phyloP scores from a whole-genome alignment of 768 basidiomycete genomes.

The Hypholoma sublateritium region DNA sequence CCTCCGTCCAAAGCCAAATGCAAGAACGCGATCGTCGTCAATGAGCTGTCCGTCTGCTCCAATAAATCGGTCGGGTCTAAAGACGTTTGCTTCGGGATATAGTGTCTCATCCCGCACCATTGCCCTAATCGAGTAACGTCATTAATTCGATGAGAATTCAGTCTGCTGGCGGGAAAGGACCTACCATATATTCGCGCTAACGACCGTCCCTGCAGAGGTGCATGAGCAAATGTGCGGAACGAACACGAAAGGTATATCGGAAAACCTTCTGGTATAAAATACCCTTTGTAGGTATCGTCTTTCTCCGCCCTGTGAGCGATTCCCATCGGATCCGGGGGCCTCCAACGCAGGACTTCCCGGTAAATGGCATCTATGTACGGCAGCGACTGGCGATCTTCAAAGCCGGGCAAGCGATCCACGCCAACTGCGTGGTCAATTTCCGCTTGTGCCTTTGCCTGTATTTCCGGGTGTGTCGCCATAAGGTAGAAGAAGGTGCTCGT shows the following conservation, averaged over 20 bases:
- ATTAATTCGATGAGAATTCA: no score
- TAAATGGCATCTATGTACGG: conserved; percentile 29
- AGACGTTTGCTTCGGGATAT: conserved; percentile 19
- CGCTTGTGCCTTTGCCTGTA: conserved; percentile 30
- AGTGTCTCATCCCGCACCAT: conserved; percentile 17
- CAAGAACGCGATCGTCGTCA: conserved; percentile 2
- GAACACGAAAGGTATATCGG: neutral
- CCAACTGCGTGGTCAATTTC: conserved; percentile 36
- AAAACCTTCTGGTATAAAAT: conserved; percentile 23
- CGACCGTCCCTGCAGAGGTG: neutral
- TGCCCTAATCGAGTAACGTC: conserved; percentile 5
- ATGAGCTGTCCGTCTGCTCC: neutral
- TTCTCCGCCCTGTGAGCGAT: conserved; percentile 21
- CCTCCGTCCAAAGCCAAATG: conserved; percentile 14
- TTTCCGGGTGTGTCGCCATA: conserved; percentile 29
- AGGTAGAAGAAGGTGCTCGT: conserved; percentile 25
- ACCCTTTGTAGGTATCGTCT: conserved; percentile 27
- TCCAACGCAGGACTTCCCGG: conserved; percentile 16
- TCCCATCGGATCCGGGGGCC: conserved; percentile 13
- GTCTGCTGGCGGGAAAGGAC: no score
- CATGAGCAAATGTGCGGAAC: neutral
- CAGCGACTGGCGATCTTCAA: conserved; percentile 24
- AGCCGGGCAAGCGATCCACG: conserved; percentile 24
- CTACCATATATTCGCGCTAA: conserved; percentile 1
- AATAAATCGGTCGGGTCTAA: conserved; percentile 24